Evolutionary conservation across 1,284 basidiomycete species (phyloP).

Genomic region (Apiotrichum domesticum): DNA sequence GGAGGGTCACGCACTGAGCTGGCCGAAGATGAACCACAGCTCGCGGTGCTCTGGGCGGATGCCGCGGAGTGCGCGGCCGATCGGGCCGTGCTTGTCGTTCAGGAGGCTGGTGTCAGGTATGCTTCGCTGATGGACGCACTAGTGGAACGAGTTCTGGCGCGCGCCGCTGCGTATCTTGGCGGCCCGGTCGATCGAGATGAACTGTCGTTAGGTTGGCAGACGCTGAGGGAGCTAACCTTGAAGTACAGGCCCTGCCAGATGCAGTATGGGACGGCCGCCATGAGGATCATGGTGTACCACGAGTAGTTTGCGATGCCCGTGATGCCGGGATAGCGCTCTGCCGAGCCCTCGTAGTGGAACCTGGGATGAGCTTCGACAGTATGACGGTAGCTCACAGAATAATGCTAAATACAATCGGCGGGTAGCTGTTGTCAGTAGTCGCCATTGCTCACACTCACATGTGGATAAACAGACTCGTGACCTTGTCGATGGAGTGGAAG

Average conservation of each 20-base stretch:
- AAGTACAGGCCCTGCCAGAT: conserved; percentile 85
- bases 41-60: conserved; percentile 61
- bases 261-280: conserved; percentile 52
- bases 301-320: conserved; percentile 46
- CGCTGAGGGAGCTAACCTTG: conserved; percentile 55
- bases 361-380: conserved; percentile 4
- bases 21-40: conserved; percentile 72
- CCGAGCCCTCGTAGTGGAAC: conserved; percentile 28
- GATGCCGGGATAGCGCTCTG: conserved; percentile 74
- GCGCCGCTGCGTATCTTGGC: conserved; percentile 80
- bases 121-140: conserved; percentile 23
- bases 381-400: conserved; percentile 58
- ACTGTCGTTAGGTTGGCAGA: conserved; percentile 47
- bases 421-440: conserved; percentile 46
- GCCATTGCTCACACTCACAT: conserved; percentile 50
- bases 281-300: conserved; percentile 45
- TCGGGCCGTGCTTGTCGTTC: conserved; percentile 74
- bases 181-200: conserved; percentile 74
- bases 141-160: conserved; percentile 77
- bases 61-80: conserved; percentile 62
- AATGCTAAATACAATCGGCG: conserved; percentile 77
- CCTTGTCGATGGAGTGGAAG: conserved; percentile 89
- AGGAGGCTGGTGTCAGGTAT: conserved; percentile 52
- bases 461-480: conserved; percentile 84
- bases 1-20: conserved; percentile 58